Conservation (phyloP, 2,329 filamentous ascomycete genomes). For the Pseudocercospora eumusae region DNA sequence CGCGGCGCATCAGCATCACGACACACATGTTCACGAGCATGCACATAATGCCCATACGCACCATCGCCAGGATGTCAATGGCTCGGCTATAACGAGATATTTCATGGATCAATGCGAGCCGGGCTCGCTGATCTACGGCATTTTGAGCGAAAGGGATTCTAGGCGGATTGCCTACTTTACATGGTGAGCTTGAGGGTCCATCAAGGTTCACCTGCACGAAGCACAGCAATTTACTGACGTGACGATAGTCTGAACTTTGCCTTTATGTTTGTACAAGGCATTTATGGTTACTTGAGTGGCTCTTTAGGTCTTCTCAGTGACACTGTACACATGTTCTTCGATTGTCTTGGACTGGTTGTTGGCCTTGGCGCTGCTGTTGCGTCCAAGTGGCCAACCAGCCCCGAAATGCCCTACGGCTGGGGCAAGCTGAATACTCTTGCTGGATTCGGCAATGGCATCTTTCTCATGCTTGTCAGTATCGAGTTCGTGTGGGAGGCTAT, state of each 20-base stretch:
- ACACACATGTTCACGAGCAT: conserved; percentile 36
- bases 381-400: conserved; percentile 92
- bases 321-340: conserved; percentile 99
- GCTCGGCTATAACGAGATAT: conserved; percentile 70
- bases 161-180: conserved; percentile 97
- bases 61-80: conserved; percentile 47
- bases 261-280: conserved; percentile 93
- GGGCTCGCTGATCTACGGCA: conserved; percentile 79
- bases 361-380: conserved; percentile 90
- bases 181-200: conserved; percentile 58
- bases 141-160: conserved; percentile 88
- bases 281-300: conserved; percentile 90
- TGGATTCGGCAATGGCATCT: conserved; percentile 93
- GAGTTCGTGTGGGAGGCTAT: conserved; percentile 96
- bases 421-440: conserved; percentile 96
- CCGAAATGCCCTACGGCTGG: conserved; percentile 89
- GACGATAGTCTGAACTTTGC: conserved; percentile 75
- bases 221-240: conserved; percentile 18
- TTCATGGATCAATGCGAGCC: conserved; percentile 69
- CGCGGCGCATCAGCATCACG: conserved; percentile 35
- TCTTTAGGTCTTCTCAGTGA: conserved; percentile 94
- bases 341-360: conserved; percentile 88
- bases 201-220: conserved; percentile 13
- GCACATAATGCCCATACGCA: conserved; percentile 36
- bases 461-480: conserved; percentile 90